Base-by-base conservation (phyloP, 768 basidiomycete genomes). In the Sarcomyxa edulis region DNA sequence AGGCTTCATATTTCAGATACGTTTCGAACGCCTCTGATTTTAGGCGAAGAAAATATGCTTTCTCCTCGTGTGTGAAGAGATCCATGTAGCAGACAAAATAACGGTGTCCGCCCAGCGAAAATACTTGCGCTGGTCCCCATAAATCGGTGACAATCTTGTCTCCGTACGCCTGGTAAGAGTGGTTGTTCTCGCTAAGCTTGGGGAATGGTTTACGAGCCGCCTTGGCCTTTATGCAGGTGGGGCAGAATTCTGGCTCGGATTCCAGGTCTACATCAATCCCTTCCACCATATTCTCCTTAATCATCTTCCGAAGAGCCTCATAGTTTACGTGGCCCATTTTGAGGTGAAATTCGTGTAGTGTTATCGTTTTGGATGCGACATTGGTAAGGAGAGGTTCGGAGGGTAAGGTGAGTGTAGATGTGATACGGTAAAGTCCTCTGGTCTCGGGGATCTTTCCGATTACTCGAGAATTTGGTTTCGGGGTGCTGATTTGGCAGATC, bases 301-400 rank as follows among this genome's bases (percentile, higher is more conserved):
- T 22, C 49, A 59, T 49, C 6, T 39, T 7, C 2, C 39, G 28
- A 11, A 57, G 45, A 1, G 43, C 31, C 0, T 48, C 37, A 1
- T 36, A 44, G 5, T 52, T 37, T 7, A 61, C 45, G 33, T 67
- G 65, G 0, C 58, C 60, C 7, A 62, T 35, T 7, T 39, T 30
- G 0, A 45, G 40, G 31, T 68, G 64, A 1, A 59, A 36, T 37
- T 59, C 42, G 32, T 41, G 19, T 32, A 51, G 35, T 19, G 44
- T 44, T 11, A 52, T 34, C 31, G 24, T 35, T 34, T 27, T 27
- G 18, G 18, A 32, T 11, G 35, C 29, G 20, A 32, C 18, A 27
- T 25, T 14, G 6, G 38, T 14, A 19, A 12, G 36, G 6, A 14
- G n/a, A n/a, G n/a, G n/a, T n/a, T n/a, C n/a, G n/a, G n/a, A n/a